These are phyloP conservation scores for Silene coronaria DNA, from an alignment of 179 eudicot species.

Conservation along the genomic window DNA sequence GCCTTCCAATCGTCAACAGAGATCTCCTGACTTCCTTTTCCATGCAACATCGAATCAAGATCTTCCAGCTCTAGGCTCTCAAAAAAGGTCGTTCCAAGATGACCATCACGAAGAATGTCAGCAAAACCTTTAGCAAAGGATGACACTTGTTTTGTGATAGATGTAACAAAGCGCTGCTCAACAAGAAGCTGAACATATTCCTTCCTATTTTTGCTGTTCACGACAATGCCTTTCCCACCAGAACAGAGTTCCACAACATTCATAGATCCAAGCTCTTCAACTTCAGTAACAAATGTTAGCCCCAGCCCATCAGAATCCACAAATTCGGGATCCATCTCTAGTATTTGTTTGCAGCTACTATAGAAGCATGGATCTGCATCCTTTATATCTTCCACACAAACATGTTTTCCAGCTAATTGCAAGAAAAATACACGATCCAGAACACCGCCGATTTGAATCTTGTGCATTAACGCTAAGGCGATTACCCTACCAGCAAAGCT, in stretches of 20 bases:
- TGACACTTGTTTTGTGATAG: constrained; percentile 54
- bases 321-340: constrained; percentile 75
- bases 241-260: constrained; percentile 67
- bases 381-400: constrained; percentile 67
- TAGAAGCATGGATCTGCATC: constrained; percentile 84
- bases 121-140: constrained; percentile 67
- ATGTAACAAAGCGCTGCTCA: constrained; percentile 59
- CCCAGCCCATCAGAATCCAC: constrained; percentile 81
- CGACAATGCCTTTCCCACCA: constrained; percentile 49
- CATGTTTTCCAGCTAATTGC: constrained; percentile 57
- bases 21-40: constrained; percentile 50
- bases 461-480: constrained; percentile 85
- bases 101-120: constrained; percentile 48
- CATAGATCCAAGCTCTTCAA: constrained; percentile 68
- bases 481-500: constrained; percentile 73
- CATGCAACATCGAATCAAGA: constrained; percentile 78
- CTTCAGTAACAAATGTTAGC: constrained; percentile 74
- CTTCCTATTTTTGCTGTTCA: constrained; percentile 67
- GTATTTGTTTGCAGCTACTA: constrained; percentile 76
- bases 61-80: constrained; percentile 65
- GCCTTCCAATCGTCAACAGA: constrained; percentile 86
- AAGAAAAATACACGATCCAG: constrained; percentile 70
- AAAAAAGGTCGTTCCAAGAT: constrained; percentile 39
- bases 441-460: constrained; percentile 75
- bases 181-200: constrained; percentile 61